Conservation (phyloP, 1,139 yeast genomes). For the Yamadazyma dushanensis region DNA sequence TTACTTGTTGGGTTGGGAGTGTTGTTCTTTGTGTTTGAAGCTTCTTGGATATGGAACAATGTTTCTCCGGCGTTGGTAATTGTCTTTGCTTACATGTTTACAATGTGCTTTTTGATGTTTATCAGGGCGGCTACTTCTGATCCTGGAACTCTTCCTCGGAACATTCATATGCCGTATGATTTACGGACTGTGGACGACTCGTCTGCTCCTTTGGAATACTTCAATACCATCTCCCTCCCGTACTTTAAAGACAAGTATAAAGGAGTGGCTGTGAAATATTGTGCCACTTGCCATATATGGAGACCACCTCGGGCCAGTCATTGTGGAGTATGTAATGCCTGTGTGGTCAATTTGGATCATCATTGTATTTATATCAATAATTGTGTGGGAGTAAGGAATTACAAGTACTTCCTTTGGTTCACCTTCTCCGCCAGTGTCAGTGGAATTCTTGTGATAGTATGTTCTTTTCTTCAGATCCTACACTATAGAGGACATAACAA, state of each 20-base stretch:
- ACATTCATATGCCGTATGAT: conserved; percentile 52
- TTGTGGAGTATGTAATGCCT: conserved; percentile 44
- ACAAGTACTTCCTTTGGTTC: conserved; percentile 43
- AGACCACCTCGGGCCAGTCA: conserved; percentile 47
- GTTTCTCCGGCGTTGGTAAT: conserved; percentile 60
- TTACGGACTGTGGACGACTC: conserved; percentile 1
- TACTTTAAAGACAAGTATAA: conserved; percentile 21
- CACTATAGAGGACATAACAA: conserved; percentile 18
- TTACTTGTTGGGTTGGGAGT: conserved; percentile 49
- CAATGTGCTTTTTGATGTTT: conserved; percentile 46
- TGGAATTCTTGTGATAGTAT: conserved; percentile 22
- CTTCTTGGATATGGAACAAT: conserved; percentile 58
- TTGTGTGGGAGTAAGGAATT: conserved; percentile 39
- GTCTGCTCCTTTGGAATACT: conserved; percentile 63
- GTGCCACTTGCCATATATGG: conserved; percentile 50
- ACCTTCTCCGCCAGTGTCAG: conserved; percentile 25
- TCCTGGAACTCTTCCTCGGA: conserved; percentile 73
- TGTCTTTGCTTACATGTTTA: conserved; percentile 59
- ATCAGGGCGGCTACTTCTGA: conserved; percentile 59
- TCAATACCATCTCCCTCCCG: conserved; percentile 58
- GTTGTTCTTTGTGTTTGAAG: conserved; percentile 43
- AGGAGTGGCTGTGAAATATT: conserved; percentile 46
- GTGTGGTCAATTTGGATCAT: conserved; percentile 46
- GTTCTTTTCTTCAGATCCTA: conserved; percentile 31
- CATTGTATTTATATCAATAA: conserved; percentile 42